Percentiles rank a stretch among this genome's conserved stretches.
Conservation (phyloP, 306 rosid genomes). For the Casuarina equisetifolia region DNA sequence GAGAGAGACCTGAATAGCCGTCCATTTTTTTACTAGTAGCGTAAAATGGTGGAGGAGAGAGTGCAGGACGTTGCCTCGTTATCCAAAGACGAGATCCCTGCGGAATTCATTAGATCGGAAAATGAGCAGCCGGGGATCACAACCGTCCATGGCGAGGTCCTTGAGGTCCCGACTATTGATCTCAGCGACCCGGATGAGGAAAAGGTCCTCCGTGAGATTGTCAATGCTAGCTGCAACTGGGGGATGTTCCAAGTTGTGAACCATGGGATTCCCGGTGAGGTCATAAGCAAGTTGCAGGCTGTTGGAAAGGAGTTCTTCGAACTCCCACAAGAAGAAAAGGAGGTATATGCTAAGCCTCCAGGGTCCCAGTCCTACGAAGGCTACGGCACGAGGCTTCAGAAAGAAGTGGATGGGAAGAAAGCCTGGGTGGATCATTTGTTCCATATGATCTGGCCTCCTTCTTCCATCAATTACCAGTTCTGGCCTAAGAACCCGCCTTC, state of each 20-base stretch:
- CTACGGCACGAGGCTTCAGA: slow-evolving; percentile 59
- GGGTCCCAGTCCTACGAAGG: slow-evolving; percentile 56
- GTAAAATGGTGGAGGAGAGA: slow-evolving; percentile 40
- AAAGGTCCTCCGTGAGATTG: slow-evolving; percentile 19
- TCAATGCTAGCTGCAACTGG: slow-evolving; percentile 53
- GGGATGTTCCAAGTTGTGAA: slow-evolving; percentile 82
- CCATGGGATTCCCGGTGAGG: slow-evolving; percentile 58
- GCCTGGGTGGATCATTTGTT: slow-evolving; percentile 89
- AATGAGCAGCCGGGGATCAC: slow-evolving; percentile 70
- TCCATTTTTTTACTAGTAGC: neutral
- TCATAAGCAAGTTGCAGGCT: slow-evolving; percentile 46
- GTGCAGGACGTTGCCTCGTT: slow-evolving; percentile 54
- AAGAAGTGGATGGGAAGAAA: slow-evolving; percentile 57
- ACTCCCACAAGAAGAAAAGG: slow-evolving; percentile 60
- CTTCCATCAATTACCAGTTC: slow-evolving; percentile 48
- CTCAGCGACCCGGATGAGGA: slow-evolving; percentile 38
- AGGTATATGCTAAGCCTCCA: slow-evolving; percentile 43
- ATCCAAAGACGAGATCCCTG: slow-evolving; percentile 39
- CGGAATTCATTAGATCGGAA: slow-evolving; percentile 47
- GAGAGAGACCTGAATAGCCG: neutral
- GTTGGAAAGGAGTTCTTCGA: slow-evolving; percentile 64
- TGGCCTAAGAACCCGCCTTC: slow-evolving; percentile 76
- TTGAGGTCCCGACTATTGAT: slow-evolving; percentile 60
- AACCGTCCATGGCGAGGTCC: slow-evolving; percentile 48
- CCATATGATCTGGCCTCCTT: slow-evolving; percentile 63